phyloP scores from a whole-genome alignment of 2,329 filamentous ascomycete genomes.

The Penicillium palitans region DNA sequence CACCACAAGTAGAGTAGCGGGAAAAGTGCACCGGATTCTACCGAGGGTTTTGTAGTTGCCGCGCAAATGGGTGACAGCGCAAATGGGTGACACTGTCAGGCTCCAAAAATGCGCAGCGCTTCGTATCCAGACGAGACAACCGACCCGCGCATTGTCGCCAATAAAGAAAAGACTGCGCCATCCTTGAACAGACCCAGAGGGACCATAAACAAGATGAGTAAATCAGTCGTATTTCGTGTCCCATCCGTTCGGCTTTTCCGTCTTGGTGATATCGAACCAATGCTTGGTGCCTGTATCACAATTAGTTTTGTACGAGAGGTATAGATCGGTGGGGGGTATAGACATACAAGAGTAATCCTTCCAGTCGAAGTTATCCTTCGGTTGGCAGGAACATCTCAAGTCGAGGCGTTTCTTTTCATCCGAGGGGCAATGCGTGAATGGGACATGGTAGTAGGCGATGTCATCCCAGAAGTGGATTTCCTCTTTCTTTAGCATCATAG shows the following conservation, averaged over 20 bases:
- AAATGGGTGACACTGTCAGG: conserved; percentile 12
- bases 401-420: conserved; percentile 80
- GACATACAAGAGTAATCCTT: conserved; percentile 92
- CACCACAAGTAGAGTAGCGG: neutral
- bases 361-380: conserved; percentile 98
- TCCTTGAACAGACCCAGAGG: conserved; percentile 23
- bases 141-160: conserved; percentile 23
- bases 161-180: conserved; percentile 23
- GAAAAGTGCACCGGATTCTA: neutral
- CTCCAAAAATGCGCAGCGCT: conserved; percentile 2
- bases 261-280: conserved; percentile 79
- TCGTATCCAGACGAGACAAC: conserved; percentile 15
- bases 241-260: conserved; percentile 82
- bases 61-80: conserved; percentile 10
- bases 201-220: conserved; percentile 19
- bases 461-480: conserved; percentile 99
- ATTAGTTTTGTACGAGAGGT: neutral
- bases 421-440: conserved; percentile 96
- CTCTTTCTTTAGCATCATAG: conserved; percentile 82
- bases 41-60: conserved; percentile 10
- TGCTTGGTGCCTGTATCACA: conserved; percentile 70
- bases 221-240: conserved; percentile 62
- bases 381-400: conserved; percentile 91
- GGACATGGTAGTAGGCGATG: conserved; percentile 96
- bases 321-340: neutral